Evolutionary conservation across 169 alveolate species (phyloP), one percentile per base, ranked within the genome.

Genomic region (Ichthyophthirius multifiliis): DNA sequence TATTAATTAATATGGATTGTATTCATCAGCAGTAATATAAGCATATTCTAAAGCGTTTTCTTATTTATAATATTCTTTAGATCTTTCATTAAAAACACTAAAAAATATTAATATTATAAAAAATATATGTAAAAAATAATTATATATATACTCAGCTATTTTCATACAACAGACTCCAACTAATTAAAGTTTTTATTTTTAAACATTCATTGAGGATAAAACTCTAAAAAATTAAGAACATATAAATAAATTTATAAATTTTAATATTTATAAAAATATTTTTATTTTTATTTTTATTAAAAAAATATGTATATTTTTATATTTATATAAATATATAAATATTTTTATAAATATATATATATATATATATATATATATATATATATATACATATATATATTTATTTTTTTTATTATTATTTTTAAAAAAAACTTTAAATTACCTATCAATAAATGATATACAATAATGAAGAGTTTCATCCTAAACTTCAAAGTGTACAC

Each of bases 61-160:
- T 84, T 89, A 64, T 39, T 90, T 91, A 83, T 94, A 95, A 73
- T 94, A 95, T 64, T 95, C 98, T 85, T 88, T 93, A 1, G 97
- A 93, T 45, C 87, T 90, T 79, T 95, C 98, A 75, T 93, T 86
- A 67, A 83, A 91, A 10, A 91, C 94, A 82, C 85, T 79, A 37
- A 13, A 63, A 20, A 20, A 27, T 6, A 37, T 37, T 34, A n/a
- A 15, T 3, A 37, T 18, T 3, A 37, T 1, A 5, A 10, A 32
- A 35, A 12, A 32, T 32, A 1, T 30, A 13, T 13, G 18, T 30
- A 1, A 5, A 9, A 34, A 1, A 5, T 18, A 12, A 18, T 16
- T 12, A 35, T 46, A 32, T 35, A 35, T 41, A 16, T 78, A 79
- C 85, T 95, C 97, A 2, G 98, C 96, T 20, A 95, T 84, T 73